These are phyloP conservation scores for Saccharomycopsis vini DNA, from an alignment of 805 yeast genomes.

Conservation along the genomic window DNA sequence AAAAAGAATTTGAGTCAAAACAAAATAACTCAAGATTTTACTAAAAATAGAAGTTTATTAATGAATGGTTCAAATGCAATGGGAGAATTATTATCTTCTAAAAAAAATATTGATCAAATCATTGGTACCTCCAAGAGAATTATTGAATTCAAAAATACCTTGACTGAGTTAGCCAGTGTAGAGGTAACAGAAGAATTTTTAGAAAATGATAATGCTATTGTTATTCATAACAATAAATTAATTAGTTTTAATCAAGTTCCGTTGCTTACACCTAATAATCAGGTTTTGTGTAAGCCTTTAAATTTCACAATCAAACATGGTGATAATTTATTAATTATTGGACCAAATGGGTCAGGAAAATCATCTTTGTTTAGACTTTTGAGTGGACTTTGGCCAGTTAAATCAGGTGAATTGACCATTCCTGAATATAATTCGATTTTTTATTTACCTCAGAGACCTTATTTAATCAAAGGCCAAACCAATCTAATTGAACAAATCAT, in stretches of 20 bases:
- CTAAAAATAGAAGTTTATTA: conserved; percentile 78
- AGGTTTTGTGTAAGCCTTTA: conserved; percentile 55
- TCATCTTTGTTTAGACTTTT: conserved; percentile 83
- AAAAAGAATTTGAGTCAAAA: conserved; percentile 25
- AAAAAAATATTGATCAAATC: conserved; percentile 75
- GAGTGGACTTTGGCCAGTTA: conserved; percentile 90
- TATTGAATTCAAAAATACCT: conserved; percentile 55
- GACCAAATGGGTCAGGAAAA: conserved; percentile 95
- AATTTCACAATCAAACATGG: conserved; percentile 71
- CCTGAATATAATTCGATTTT: conserved; percentile 56
- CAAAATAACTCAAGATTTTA: conserved; percentile 34
- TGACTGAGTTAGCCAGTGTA: conserved; percentile 30
- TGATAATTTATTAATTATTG: conserved; percentile 79
- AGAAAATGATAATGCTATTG: conserved; percentile 21
- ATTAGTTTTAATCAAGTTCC: conserved; percentile 69
- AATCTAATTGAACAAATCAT: conserved; percentile 81
- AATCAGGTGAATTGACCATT: conserved; percentile 44
- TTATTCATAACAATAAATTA: conserved; percentile 44
- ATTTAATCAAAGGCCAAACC: conserved; percentile 59
- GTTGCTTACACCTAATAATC: conserved; percentile 79
- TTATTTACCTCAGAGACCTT: conserved; percentile 89
- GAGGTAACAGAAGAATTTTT: conserved; percentile 8
- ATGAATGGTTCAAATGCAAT: conserved; percentile 80
- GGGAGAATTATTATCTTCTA: conserved; percentile 77
- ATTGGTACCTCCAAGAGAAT: conserved; percentile 76